These are phyloP conservation scores for Colletotrichum phormii DNA, from an alignment of 2,329 filamentous ascomycete genomes.

Conservation along the genomic window DNA sequence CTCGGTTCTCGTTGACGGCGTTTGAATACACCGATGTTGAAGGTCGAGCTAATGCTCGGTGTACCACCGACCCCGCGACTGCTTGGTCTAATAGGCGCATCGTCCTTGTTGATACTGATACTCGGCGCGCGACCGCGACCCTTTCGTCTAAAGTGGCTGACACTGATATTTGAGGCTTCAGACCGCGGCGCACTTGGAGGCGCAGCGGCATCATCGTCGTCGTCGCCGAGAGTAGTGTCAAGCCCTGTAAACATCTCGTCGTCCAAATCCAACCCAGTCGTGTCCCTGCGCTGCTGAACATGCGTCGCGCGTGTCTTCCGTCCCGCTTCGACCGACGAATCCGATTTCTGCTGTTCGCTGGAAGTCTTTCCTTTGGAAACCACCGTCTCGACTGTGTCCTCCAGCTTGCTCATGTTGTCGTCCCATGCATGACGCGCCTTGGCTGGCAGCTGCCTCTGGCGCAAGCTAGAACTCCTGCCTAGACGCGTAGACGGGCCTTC, in stretches of 20 bases:
- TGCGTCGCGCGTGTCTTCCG: slow-evolving; percentile 50
- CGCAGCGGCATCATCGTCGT: slow-evolving; percentile 54
- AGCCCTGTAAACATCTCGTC: slow-evolving; percentile 59
- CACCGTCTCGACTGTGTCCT: slow-evolving; percentile 48
- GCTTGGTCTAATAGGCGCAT: slow-evolving; percentile 64
- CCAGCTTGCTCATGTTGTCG: slow-evolving; percentile 50
- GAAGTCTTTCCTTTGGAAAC: slow-evolving; percentile 40
- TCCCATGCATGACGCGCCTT: slow-evolving; percentile 47
- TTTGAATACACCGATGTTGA: slow-evolving; percentile 69
- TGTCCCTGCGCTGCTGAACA: slow-evolving; percentile 51
- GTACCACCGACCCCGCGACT: slow-evolving; percentile 61
- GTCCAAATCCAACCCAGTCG: slow-evolving; percentile 62
- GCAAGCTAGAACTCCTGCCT: slow-evolving; percentile 33
- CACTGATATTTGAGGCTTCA: slow-evolving; percentile 59
- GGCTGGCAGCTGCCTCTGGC: slow-evolving; percentile 38
- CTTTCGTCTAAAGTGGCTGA: slow-evolving; percentile 58
- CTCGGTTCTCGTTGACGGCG: slow-evolving; percentile 70
- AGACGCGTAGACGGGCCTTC: slow-evolving; percentile 23
- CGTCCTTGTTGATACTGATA: slow-evolving; percentile 59
- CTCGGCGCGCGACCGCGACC: slow-evolving; percentile 57
- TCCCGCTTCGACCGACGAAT: slow-evolving; percentile 51
- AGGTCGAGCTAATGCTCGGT: slow-evolving; percentile 59
- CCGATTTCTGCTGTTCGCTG: slow-evolving; percentile 43
- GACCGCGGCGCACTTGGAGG: slow-evolving; percentile 49
- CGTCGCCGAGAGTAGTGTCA: slow-evolving; percentile 51